Percentiles rank a stretch among this genome's conserved stretches.
Conservation (phyloP, 164 flowering plant species). For the Dillenia suffruticosa region DNA sequence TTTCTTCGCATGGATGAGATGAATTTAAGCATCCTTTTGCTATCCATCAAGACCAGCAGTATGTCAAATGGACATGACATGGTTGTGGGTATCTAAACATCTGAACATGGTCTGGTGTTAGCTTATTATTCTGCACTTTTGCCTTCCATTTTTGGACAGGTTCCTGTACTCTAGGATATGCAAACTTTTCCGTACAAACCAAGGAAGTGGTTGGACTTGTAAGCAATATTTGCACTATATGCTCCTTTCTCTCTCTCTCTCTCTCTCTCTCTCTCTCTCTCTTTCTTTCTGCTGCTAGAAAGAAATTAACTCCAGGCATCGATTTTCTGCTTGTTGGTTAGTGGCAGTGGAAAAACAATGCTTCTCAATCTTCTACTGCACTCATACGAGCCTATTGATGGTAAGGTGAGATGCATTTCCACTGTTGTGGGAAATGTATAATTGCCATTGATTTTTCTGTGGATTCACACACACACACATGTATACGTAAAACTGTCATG, state of each 20-base stretch:
- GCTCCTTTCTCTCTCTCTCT: too few species aligned
- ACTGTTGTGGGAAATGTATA: too few species aligned
- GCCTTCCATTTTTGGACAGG: constrained; percentile 34
- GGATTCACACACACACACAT: too few species aligned
- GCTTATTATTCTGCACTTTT: too few species aligned
- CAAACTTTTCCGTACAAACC: constrained; percentile 59
- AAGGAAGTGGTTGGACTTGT: constrained; percentile 89
- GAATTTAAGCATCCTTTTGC: constrained; percentile 2
- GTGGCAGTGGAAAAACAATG: constrained; percentile 96
- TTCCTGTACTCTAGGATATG: constrained; percentile 56
- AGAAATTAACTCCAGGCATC: too few species aligned
- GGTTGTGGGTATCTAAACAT: too few species aligned
- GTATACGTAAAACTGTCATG: too few species aligned
- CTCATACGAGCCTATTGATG: constrained; percentile 84
- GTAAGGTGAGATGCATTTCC: constrained; percentile 50
- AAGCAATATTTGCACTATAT: constrained; percentile 19
- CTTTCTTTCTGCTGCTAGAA: too few species aligned
- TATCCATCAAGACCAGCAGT: constrained; percentile 72
- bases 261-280: neutral
- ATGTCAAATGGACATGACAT: constrained; percentile 5
- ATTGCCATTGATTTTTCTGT: too few species aligned
- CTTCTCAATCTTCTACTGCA: constrained; percentile 81
- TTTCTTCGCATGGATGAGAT: too few species aligned
- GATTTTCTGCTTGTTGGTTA: constrained; percentile 66
- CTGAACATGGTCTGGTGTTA: too few species aligned